Conservation (phyloP, 495 filamentous ascomycete genomes). For the Penicillium herquei region DNA sequence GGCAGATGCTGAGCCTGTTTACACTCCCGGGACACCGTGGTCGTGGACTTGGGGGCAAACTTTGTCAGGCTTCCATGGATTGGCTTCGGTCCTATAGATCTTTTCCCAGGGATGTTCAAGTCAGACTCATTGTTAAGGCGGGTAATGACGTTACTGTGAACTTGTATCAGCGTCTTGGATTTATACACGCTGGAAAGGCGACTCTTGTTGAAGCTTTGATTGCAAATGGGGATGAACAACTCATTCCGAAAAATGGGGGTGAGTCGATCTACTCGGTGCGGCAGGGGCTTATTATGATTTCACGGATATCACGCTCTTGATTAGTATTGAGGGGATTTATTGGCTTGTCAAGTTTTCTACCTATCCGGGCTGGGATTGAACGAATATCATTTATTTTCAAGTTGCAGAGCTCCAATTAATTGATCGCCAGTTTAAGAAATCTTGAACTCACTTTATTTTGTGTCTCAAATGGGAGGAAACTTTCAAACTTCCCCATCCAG, state of each 20-base stretch:
- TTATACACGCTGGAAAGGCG: slow-evolving; percentile 22
- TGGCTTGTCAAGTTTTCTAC: too few species aligned
- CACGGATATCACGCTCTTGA: not conserved
- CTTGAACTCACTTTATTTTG: too few species aligned
- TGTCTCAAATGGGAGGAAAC: too few species aligned
- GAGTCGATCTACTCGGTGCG: slow-evolving; percentile 20
- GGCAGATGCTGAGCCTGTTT: slow-evolving; percentile 40
- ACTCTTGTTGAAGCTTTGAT: slow-evolving; percentile 34
- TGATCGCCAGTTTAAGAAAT: too few species aligned
- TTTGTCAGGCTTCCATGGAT: slow-evolving; percentile 30
- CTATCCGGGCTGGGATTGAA: too few species aligned
- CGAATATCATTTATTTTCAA: too few species aligned
- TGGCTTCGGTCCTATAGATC: slow-evolving; percentile 18
- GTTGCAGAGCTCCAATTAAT: too few species aligned
- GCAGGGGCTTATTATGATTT: slow-evolving; percentile 21
- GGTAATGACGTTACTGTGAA: slow-evolving; percentile 27
- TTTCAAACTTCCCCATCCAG: too few species aligned
- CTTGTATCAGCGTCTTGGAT: slow-evolving; percentile 32
- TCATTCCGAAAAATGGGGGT: slow-evolving; percentile 28
- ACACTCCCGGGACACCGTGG: slow-evolving; percentile 30
- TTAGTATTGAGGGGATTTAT: too few species aligned
- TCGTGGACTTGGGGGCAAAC: slow-evolving; percentile 29
- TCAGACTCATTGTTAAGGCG: slow-evolving; percentile 34
- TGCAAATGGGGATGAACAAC: slow-evolving; percentile 33
- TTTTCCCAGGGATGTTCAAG: slow-evolving; percentile 10